These are phyloP conservation scores for Pelargonium cotyledonis DNA, from an alignment of 441 rosid species.

Conservation along the genomic window DNA sequence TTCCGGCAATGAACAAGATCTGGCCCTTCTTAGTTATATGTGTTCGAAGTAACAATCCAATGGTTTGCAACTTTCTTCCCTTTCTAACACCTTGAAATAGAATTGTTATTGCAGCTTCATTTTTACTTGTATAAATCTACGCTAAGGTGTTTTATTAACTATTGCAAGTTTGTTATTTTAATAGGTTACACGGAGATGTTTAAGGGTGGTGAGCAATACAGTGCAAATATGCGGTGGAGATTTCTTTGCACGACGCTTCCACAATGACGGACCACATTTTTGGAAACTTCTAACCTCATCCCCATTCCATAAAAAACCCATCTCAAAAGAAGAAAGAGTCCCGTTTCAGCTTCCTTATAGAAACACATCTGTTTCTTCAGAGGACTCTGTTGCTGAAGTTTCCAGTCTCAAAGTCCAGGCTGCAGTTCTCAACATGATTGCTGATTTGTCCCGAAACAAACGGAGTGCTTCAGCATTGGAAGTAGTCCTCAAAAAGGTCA, in stretches of 20 bases:
- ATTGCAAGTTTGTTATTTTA: conserved; percentile 13
- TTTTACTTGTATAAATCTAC: neutral
- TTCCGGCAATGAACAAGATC: conserved; percentile 83
- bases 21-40: conserved; percentile 85
- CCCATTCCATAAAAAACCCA: conserved; percentile 46
- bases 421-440: conserved; percentile 71
- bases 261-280: conserved; percentile 58
- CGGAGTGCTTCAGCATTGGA: conserved; percentile 66
- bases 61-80: conserved; percentile 37
- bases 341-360: conserved; percentile 76
- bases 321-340: conserved; percentile 40
- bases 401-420: conserved; percentile 76
- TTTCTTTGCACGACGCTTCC: conserved; percentile 89
- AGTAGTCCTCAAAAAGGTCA: conserved; percentile 68
- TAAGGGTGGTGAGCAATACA: conserved; percentile 43
- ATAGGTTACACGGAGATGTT: conserved; percentile 66
- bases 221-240: conserved; percentile 84
- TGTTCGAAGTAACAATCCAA: conserved; percentile 50
- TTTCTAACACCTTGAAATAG: neutral
- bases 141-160: neutral
- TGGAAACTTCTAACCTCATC: conserved; percentile 77
- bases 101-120: neutral
- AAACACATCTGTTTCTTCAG: conserved; percentile 33
- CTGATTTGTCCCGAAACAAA: conserved; percentile 50
- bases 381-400: conserved; percentile 55